phyloP scores from a whole-genome alignment of 805 yeast genomes.

The Ogataea kodamae region DNA sequence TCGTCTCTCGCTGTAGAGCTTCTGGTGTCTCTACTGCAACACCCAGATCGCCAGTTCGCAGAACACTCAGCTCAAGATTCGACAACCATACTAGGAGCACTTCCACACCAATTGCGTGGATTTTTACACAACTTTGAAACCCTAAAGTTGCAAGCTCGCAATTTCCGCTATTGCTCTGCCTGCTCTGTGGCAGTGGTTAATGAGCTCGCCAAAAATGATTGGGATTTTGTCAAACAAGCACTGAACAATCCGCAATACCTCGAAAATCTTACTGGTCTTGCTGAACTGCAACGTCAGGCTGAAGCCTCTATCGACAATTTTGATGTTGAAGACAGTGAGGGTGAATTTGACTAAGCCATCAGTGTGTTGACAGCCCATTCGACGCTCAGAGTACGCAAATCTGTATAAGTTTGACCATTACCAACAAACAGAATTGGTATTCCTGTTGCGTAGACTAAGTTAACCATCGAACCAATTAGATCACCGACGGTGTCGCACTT shows the following conservation, averaged over 20 bases:
- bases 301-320: slow-evolving; percentile 45
- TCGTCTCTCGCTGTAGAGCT: slow-evolving; percentile 84
- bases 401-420: slow-evolving; percentile 95
- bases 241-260: slow-evolving; percentile 62
- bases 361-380: slow-evolving; percentile 88
- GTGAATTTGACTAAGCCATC: slow-evolving; percentile 48
- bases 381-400: slow-evolving; percentile 82
- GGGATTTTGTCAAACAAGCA: slow-evolving; percentile 79
- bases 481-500: slow-evolving; percentile 98
- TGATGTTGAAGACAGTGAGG: slow-evolving; percentile 41
- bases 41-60: slow-evolving; percentile 47
- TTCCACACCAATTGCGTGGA: slow-evolving; percentile 92
- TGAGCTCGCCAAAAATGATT: slow-evolving; percentile 51
- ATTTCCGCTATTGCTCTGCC: slow-evolving; percentile 79
- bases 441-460: slow-evolving; percentile 94
- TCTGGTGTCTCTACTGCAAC: slow-evolving; percentile 69
- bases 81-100: slow-evolving; percentile 54
- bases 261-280: slow-evolving; percentile 77
- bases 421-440: slow-evolving; percentile 96
- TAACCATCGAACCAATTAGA: slow-evolving; percentile 92
- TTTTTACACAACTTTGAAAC: slow-evolving; percentile 65
- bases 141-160: slow-evolving; percentile 64
- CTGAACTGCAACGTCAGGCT: slow-evolving; percentile 66
- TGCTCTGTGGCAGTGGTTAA: slow-evolving; percentile 64
- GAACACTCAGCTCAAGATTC: slow-evolving; percentile 25